Base-by-base conservation (phyloP, 192 early-diverging fungal species). In the Coemansia reversa region DNA sequence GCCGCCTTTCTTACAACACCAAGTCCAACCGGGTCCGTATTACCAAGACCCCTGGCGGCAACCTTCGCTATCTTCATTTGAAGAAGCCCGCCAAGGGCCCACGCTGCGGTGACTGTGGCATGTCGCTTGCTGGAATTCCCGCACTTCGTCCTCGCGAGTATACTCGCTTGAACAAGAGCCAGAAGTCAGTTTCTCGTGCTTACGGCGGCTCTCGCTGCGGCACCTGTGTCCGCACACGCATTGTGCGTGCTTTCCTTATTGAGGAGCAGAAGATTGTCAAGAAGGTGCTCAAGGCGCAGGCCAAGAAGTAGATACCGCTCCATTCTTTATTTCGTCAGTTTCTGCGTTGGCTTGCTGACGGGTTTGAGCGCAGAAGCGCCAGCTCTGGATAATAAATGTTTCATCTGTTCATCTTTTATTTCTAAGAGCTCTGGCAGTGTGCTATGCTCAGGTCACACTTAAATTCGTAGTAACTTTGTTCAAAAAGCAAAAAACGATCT, bases 261-360 rank as follows among this genome's bases (percentile, higher is more conserved):
- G 96, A 98, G 86, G 96, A 98, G 88, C 96, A 98, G 89, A 98
- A 98, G 93, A 97, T 98, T 72, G 95, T 98, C 84, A 98, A 98
- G 93, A 93, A 91, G 85, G 93, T 98, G 66, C 87, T 97, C 82
- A 98, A 97, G 91, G 75, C 70, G 24, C 80, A 82, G 75, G 75
- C 67, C 70, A 82, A 82, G 80, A 77, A 82, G 80, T 81, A 81
- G 66, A 45, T 45, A 45, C 39, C 9, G 12, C 14, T 45, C 39
- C 8, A 45, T 45, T 45, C 39, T 45, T 45, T 45, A 45, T 45
- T 9, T 14, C 39, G 12, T 3, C 39, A 16, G 39, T 14, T 12
- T 45, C 39, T 45, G 39, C 39, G 9, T 45, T 45, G 39, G 39
- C 39, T 45, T 14, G 14, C 39, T 16, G 39, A 11, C 16, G 39